Conservation (phyloP, 805 yeast genomes). For the Kluyveromyces dobzhanskii region DNA sequence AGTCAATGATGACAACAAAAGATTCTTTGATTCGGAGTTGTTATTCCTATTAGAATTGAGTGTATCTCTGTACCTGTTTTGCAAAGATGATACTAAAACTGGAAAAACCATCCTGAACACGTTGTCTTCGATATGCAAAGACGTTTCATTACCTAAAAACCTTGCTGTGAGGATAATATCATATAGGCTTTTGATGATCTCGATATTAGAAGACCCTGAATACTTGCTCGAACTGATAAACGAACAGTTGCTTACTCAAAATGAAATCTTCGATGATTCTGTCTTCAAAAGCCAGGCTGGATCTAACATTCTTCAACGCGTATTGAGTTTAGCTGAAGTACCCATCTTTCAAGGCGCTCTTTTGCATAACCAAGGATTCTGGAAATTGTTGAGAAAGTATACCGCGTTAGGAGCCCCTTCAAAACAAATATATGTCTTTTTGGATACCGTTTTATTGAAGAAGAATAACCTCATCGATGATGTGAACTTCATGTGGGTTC, state of each 20-base stretch:
- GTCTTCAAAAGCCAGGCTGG: conserved; percentile 36
- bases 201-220: conserved; percentile 19
- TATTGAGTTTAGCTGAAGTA: conserved; percentile 28
- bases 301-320: conserved; percentile 36
- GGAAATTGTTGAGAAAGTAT: conserved; percentile 45
- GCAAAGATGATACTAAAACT: conserved; percentile 28
- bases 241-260: conserved; percentile 24
- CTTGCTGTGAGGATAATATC: conserved; percentile 27
- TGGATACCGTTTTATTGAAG: conserved; percentile 33
- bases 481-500: conserved; percentile 51
- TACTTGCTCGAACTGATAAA: conserved; percentile 17
- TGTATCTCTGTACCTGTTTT: conserved; percentile 22
- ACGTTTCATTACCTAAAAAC: conserved; percentile 17
- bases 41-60: conserved; percentile 41
- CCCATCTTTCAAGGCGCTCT: conserved; percentile 29
- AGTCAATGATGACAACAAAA: conserved; percentile 21
- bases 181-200: conserved; percentile 31
- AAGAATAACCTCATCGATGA: conserved; percentile 32
- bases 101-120: conserved; percentile 16
- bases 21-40: conserved; percentile 39
- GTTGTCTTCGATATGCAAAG: conserved; percentile 11
- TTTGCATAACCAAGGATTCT: conserved; percentile 42
- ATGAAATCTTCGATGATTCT: conserved; percentile 26
- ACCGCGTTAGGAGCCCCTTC: conserved; percentile 40
- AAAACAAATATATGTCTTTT: conserved; percentile 37